Evolutionary conservation across 108 stramenopile genomes (phyloP).

Genomic region (Nitzschia sp.): DNA sequence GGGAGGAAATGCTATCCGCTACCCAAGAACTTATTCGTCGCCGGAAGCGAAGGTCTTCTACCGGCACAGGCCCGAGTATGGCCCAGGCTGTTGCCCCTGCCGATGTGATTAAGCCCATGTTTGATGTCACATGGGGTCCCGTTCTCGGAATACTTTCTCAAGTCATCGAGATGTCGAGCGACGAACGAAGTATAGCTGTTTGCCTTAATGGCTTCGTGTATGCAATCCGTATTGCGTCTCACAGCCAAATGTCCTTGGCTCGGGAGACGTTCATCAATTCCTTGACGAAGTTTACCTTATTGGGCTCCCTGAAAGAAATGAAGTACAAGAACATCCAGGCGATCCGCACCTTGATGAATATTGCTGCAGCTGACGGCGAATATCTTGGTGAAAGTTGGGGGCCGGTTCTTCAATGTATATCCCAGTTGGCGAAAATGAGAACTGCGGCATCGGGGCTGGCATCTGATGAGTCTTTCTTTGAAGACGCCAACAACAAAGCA

Average conservation of each 20-base stretch:
- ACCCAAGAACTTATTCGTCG: conserved; percentile 71
- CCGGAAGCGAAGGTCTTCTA: conserved; percentile 11
- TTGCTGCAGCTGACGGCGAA: conserved; percentile 94
- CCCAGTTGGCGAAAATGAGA: conserved; percentile 87
- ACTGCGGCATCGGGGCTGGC: conserved; percentile 84
- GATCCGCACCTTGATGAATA: conserved; percentile 87
- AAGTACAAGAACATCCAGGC: conserved; percentile 93
- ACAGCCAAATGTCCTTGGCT: conserved; percentile 82
- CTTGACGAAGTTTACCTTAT: conserved; percentile 92
- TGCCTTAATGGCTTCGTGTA: conserved; percentile 89
- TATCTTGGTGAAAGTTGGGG: conserved; percentile 94
- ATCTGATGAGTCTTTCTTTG: conserved; percentile 88
- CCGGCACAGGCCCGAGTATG: conserved; percentile 12
- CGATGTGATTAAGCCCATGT: conserved; percentile 92
- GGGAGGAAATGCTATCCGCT: conserved; percentile 91
- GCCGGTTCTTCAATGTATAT: conserved; percentile 93
- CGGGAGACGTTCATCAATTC: conserved; percentile 95
- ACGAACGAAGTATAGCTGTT: conserved; percentile 75
- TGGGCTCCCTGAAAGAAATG: conserved; percentile 93
- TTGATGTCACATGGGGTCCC: conserved; percentile 99
- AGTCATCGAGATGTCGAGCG: conserved; percentile 80
- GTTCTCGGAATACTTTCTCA: conserved; percentile 93
- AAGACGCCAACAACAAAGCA: conserved; percentile 19
- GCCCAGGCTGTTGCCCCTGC: conserved; percentile 66
- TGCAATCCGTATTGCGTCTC: conserved; percentile 76